A percentile compares a stretch with the other conserved stretches of the same genome.
Conservation (phyloP, 441 rosid species). For the Eruca vesicaria region DNA sequence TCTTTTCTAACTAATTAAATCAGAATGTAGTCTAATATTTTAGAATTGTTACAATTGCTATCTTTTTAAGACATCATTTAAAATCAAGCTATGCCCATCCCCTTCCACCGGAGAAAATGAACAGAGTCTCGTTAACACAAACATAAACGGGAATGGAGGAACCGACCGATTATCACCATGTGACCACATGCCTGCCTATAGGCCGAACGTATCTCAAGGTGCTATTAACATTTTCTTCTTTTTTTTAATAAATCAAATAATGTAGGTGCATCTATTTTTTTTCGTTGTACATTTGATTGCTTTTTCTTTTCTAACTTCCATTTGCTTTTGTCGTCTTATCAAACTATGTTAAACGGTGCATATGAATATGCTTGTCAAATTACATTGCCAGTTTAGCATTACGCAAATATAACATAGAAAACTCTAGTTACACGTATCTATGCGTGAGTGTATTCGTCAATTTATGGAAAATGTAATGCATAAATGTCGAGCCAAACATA, state of each 20-base stretch:
- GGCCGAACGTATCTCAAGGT: slow-evolving; percentile 30
- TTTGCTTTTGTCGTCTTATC: not conserved
- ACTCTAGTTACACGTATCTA: not conserved
- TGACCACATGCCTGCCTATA: slow-evolving; percentile 60
- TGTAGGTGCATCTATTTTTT: not conserved
- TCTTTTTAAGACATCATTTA: not conserved
- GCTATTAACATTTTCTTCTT: not conserved
- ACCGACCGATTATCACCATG: slow-evolving; percentile 54
- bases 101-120: slow-evolving; percentile 21
- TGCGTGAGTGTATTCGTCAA: not conserved
- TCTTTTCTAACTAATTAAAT: not conserved
- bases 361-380: not conserved
- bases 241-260: not conserved
- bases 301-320: not conserved
- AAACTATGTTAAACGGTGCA: not conserved
- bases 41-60: not conserved
- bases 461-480: not conserved
- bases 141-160: slow-evolving; percentile 48
- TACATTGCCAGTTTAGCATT: not conserved
- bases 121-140: slow-evolving; percentile 23
- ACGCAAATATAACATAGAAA: not conserved
- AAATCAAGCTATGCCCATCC: slow-evolving; percentile 3
- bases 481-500: not conserved
- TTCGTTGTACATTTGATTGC: not conserved
- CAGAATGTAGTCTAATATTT: not conserved